Conservation (phyloP, 2,329 filamentous ascomycete genomes). For the Hymenotorrendiella dingleyae region DNA sequence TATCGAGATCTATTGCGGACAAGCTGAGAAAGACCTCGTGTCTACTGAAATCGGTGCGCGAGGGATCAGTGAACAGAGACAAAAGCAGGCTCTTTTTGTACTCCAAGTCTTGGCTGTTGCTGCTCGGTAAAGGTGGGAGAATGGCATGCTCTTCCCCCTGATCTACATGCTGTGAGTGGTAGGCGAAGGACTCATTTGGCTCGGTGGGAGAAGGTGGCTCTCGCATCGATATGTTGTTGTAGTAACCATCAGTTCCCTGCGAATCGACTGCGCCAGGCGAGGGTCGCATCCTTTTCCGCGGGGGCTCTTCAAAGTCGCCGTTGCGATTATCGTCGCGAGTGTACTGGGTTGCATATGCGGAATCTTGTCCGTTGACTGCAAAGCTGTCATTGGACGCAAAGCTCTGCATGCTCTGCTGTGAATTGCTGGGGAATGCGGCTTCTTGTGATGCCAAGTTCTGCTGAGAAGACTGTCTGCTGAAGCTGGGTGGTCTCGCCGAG, state of each 20-base stretch:
- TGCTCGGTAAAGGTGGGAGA: slow-evolving; percentile 58
- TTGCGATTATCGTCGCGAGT: slow-evolving; percentile 34
- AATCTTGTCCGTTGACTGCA: slow-evolving; percentile 52
- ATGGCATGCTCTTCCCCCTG: slow-evolving; percentile 51
- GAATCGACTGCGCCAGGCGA: slow-evolving; percentile 47
- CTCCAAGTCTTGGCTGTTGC: slow-evolving; percentile 60
- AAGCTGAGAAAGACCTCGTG: slow-evolving; percentile 74
- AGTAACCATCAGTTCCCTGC: slow-evolving; percentile 31
- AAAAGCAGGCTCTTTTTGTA: slow-evolving; percentile 77
- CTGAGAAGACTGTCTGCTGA: slow-evolving; percentile 67
- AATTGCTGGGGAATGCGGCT: slow-evolving; percentile 63
- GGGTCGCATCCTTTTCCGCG: slow-evolving; percentile 67
- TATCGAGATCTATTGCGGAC: slow-evolving; percentile 76
- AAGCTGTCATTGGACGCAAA: slow-evolving; percentile 71
- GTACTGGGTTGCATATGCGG: slow-evolving; percentile 59
- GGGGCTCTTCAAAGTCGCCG: slow-evolving; percentile 64
- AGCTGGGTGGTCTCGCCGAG: slow-evolving; percentile 60
- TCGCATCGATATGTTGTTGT: slow-evolving; percentile 54
- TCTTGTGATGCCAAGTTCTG: slow-evolving; percentile 55
- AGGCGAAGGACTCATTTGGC: slow-evolving; percentile 72
- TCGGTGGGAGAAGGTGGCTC: slow-evolving; percentile 69
- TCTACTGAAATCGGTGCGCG: slow-evolving; percentile 62
- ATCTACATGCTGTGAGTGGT: slow-evolving; percentile 40
- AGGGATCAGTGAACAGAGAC: slow-evolving; percentile 73
- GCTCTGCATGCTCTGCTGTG: slow-evolving; percentile 75